These are phyloP conservation scores for Fusarium ramigenum DNA, from an alignment of 2,329 filamentous ascomycete genomes.

Conservation along the genomic window DNA sequence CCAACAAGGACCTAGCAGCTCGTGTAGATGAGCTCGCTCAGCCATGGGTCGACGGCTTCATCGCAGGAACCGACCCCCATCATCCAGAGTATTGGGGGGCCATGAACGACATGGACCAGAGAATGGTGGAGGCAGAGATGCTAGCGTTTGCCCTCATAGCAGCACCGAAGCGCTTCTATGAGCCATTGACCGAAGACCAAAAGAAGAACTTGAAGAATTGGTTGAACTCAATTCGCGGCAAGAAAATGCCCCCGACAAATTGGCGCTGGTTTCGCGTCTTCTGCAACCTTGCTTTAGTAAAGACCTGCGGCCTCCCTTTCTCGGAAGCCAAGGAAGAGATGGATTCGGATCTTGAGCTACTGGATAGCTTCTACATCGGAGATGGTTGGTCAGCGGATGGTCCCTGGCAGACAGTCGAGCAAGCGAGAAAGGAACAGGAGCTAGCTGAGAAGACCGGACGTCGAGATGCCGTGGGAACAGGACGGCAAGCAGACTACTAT, in stretches of 20 bases:
- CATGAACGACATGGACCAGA: slow-evolving; percentile 57
- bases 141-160: slow-evolving; percentile 58
- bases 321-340: slow-evolving; percentile 50
- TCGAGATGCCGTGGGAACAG: slow-evolving; percentile 35
- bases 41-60: slow-evolving; percentile 47
- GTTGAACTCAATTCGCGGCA: slow-evolving; percentile 55
- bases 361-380: slow-evolving; percentile 56
- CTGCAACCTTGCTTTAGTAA: slow-evolving; percentile 57
- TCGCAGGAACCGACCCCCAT: slow-evolving; percentile 47
- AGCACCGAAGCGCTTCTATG: slow-evolving; percentile 51
- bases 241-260: slow-evolving; percentile 58
- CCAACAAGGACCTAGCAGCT: slow-evolving; percentile 29
- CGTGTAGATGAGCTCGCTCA: slow-evolving; percentile 19
- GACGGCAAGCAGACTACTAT: slow-evolving; percentile 60
- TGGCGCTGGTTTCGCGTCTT: slow-evolving; percentile 65
- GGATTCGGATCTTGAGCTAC: slow-evolving; percentile 52
- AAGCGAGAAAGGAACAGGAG: slow-evolving; percentile 17
- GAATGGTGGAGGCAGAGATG: slow-evolving; percentile 65
- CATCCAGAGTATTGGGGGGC: slow-evolving; percentile 58
- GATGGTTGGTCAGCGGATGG: slow-evolving; percentile 61
- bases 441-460: slow-evolving; percentile 23
- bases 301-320: slow-evolving; percentile 50
- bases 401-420: slow-evolving; percentile 46
- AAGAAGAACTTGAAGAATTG: slow-evolving; percentile 52
- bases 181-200: slow-evolving; percentile 40